These are phyloP conservation scores for Ammopiptanthus mongolicus DNA, from an alignment of 306 rosid genomes.

Conservation along the genomic window DNA sequence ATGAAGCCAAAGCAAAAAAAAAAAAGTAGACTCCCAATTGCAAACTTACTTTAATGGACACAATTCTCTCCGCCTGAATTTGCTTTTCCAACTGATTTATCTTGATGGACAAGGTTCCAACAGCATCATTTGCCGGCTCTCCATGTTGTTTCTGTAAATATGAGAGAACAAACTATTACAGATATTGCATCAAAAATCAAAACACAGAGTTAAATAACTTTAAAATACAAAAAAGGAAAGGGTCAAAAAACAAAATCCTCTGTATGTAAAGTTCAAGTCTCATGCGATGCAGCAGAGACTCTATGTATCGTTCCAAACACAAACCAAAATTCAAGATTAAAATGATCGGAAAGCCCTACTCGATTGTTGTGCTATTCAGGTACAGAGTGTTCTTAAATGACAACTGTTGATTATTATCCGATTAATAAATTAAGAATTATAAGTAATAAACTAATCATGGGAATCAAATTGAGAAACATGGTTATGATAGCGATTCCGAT, in stretches of 20 bases:
- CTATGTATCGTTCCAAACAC: not conserved
- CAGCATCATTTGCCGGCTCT: constrained; percentile 37
- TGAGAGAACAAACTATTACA: not conserved
- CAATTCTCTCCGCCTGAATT: constrained; percentile 71
- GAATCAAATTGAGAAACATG: constrained; percentile 5
- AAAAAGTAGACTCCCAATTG: not conserved
- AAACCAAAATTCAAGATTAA: not conserved
- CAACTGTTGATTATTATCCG: not conserved
- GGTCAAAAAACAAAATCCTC: not conserved
- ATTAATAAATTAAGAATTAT: not conserved
- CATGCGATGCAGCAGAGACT: not conserved
- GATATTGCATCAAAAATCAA: not conserved
- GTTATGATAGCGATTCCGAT: not conserved
- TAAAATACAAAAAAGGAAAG: not conserved
- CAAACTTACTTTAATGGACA: constrained; percentile 46
- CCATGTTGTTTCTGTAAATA: constrained; percentile 39
- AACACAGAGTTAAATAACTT: not conserved
- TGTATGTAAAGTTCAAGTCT: constrained; percentile 17
- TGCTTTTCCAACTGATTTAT: constrained; percentile 67
- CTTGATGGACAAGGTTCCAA: constrained; percentile 49
- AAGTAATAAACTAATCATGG: not conserved
- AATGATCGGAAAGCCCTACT: constrained; percentile 22
- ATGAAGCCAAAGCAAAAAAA: not conserved
- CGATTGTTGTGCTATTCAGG: not conserved
- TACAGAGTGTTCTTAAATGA: constrained; percentile 6